Conservation (phyloP, 1,284 basidiomycete species). For the Puccinia polysora region DNA sequence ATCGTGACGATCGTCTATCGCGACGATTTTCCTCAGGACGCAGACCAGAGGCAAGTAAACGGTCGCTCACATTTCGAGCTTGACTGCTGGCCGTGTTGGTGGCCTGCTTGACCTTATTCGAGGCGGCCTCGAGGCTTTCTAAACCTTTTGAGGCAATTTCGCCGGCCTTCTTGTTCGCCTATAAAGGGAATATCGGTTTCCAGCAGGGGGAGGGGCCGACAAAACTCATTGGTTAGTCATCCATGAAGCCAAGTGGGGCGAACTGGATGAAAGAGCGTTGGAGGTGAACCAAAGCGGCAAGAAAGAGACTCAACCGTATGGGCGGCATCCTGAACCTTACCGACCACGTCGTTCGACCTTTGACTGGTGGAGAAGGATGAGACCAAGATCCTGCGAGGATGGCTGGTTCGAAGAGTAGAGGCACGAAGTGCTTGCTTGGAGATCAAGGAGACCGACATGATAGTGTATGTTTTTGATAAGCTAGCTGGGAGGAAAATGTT, state of each 20-base stretch:
- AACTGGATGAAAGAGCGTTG: background rate
- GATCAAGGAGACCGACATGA: conserved; percentile 15
- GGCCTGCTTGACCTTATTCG: conserved; percentile 16
- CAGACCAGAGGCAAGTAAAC: background rate
- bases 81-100: conserved; percentile 6
- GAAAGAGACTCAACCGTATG: conserved; percentile 15
- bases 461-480: no score
- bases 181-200: background rate
- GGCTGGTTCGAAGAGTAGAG: background rate
- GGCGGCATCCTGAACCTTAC: conserved; percentile 30
- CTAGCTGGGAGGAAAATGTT: no score
- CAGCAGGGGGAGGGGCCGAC: background rate
- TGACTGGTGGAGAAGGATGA: conserved; percentile 23
- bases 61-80: conserved; percentile 4
- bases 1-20: no score
- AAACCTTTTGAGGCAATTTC: conserved; percentile 15
- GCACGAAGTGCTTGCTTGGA: conserved; percentile 1
- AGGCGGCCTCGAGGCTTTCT: conserved; percentile 21
- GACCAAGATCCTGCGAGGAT: conserved; percentile 4
- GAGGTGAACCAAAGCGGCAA: background rate
- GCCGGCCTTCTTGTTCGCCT: conserved; percentile 28
- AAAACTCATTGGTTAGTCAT: background rate
- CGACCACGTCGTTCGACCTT: conserved; percentile 11
- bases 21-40: no score
- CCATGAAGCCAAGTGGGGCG: background rate